phyloP scores from a whole-genome alignment of 257 asterid species.

The Petunia axillaris region DNA sequence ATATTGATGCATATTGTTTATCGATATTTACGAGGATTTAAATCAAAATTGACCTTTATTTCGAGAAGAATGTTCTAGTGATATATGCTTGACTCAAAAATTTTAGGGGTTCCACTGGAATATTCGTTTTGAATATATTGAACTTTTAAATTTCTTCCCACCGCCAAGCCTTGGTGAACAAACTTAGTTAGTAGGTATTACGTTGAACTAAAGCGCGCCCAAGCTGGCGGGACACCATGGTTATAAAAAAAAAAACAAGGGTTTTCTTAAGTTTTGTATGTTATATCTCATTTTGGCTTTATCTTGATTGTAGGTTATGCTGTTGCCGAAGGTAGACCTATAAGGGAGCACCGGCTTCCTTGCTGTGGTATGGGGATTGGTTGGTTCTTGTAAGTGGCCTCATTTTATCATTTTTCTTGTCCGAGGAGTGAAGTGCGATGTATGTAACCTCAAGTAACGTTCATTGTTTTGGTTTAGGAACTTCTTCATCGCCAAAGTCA shows the following conservation, averaged over 20 bases:
- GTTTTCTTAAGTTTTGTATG: too few relatives aligned
- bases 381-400: slow-evolving; percentile 81
- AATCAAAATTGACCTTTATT: neutral
- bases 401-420: neutral
- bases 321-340: slow-evolving; percentile 53
- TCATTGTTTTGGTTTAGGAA: neutral
- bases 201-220: too few relatives aligned
- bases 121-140: too few relatives aligned
- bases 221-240: too few relatives aligned
- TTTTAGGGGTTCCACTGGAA: too few relatives aligned
- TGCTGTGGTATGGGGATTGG: slow-evolving; percentile 95
- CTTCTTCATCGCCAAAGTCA: neutral
- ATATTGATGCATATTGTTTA: neutral
- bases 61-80: neutral
- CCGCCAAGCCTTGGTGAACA: too few relatives aligned
- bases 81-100: too few relatives aligned
- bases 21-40: neutral
- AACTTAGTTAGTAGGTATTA: too few relatives aligned
- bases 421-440: neutral
- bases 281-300: neutral
- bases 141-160: too few relatives aligned
- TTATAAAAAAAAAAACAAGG: too few relatives aligned
- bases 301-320: slow-evolving; percentile 55
- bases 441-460: neutral
- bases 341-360: slow-evolving; percentile 73